Evolutionary conservation across 768 basidiomycete species (phyloP), one percentile per base, ranked within the genome.

Genomic region (Clitopilus passeckerianus): DNA sequence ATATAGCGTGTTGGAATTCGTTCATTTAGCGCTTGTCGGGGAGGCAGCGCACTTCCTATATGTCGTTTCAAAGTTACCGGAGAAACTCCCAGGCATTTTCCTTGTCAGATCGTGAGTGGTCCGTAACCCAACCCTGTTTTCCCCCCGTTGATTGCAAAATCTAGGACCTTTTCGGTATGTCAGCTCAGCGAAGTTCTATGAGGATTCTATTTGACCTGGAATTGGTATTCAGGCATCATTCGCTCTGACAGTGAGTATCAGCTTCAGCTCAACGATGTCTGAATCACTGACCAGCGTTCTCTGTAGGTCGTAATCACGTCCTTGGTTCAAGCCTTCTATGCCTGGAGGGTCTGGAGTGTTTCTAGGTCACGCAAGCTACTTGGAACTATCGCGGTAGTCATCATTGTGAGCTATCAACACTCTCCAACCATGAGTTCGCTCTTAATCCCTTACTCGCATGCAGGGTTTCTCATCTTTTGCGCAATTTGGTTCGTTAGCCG

Each of bases 1-100:
- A 12, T 22, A 12, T 8, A 60, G 59, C 33, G 6, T 56, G 3
- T 14, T 60, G 54, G 59, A 60, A 56, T 56, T 43, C 10, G 43
- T 41, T 5, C 54, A 60, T 56, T 30, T 56, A 2, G 24, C 12
- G 1, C 43, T 60, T 15, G 43, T 50, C 41, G 22, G 15, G 6
- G 43, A 56, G 24, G 27, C 54, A 1, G 53, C 20, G 3, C 54
- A 56, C 23, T 56, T 33, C 33, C 18, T 60, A 16, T 60, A 44
- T 15, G 44, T 60, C 6, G n/a, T 50, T 15, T 8, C 12, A 10
- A 60, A 60, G 27, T 3, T 43, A 18, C 59, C 59, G 9, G 59
- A 60, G 33, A 60, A 60, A 5, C 15, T 50, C 6, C 2, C 10
- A 12, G 46, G 46, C 12, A 23, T 50, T 12, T 50, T 50, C 46